A percentile compares a stretch with the other conserved stretches of the same genome.
phyloP scores from a whole-genome alignment of 257 asterid genomes.

The Primulina huaijiensis region DNA sequence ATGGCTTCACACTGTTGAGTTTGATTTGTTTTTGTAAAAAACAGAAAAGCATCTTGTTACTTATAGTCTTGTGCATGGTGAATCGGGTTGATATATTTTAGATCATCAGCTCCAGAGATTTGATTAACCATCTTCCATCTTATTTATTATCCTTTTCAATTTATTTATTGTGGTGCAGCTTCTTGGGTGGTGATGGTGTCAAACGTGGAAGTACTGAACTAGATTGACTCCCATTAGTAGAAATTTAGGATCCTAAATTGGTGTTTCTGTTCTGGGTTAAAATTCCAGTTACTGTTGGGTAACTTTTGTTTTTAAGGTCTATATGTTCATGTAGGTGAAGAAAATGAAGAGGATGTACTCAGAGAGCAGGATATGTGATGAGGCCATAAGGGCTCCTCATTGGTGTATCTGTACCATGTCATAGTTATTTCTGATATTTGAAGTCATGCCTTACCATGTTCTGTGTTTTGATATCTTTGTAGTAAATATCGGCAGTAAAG shows the following conservation, averaged over 20 bases:
- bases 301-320: slow-evolving; percentile 1
- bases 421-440: not conserved
- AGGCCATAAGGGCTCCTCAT: not conserved
- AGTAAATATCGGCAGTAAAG: not conserved
- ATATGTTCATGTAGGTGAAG: slow-evolving; percentile 5
- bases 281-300: slow-evolving; percentile 4
- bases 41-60: not conserved
- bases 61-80: not conserved
- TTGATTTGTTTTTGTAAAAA: too few relatives aligned
- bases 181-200: not conserved
- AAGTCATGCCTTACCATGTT: not conserved
- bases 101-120: not conserved
- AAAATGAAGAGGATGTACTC: not conserved
- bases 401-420: not conserved
- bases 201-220: not conserved
- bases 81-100: too few relatives aligned
- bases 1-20: not conserved
- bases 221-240: not conserved
- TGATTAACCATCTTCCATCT: not conserved
- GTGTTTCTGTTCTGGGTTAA: slow-evolving; percentile 4
- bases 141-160: not conserved
- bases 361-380: not conserved
- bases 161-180: not conserved
- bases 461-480: too few relatives aligned
- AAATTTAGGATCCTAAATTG: not conserved